Conservation (phyloP, 345 rosid genomes). For the Arabis alpina region DNA sequence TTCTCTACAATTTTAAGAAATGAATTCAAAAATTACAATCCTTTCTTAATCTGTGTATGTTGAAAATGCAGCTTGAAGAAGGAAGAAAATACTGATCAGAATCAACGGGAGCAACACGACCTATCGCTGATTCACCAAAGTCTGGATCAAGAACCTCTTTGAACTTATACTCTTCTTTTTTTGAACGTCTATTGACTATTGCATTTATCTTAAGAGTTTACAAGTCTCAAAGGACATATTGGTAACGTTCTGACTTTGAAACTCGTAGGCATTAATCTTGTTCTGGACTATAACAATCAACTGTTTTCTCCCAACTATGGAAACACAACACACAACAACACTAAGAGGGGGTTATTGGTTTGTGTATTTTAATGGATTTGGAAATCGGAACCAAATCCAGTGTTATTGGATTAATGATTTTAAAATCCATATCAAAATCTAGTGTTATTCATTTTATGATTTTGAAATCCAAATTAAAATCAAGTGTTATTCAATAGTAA, state of each 20-base stretch:
- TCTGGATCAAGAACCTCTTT: slow-evolving; percentile 89
- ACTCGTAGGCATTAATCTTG: slow-evolving; percentile 94
- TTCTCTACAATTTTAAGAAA: too few relatives aligned
- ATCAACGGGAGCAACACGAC: slow-evolving; percentile 93
- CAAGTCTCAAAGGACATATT: too few relatives aligned
- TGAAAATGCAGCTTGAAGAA: slow-evolving; percentile 12
- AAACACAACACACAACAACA: slow-evolving; percentile 19
- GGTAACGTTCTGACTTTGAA: slow-evolving; percentile 84
- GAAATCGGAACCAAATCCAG: too few relatives aligned
- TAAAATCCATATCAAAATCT: too few relatives aligned
- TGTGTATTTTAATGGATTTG: too few relatives aligned
- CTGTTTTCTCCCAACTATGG: slow-evolving; percentile 94
- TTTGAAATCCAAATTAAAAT: too few relatives aligned
- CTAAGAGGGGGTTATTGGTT: background rate
- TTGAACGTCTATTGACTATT: too few relatives aligned
- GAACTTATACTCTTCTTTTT: slow-evolving; percentile 71
- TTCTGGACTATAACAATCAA: slow-evolving; percentile 92
- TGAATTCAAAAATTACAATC: background rate
- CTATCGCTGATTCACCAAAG: slow-evolving; percentile 95
- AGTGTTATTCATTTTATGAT: too few relatives aligned
- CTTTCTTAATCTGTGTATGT: background rate
- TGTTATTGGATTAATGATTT: too few relatives aligned
- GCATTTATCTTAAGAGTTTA: too few relatives aligned
- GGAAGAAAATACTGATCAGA: slow-evolving; percentile 58
- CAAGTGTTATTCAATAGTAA: too few relatives aligned